A percentile compares a stretch with the other conserved stretches of the same genome.
These are phyloP conservation scores for Trametes gibbosa DNA, from an alignment of 768 basidiomycete species.

Conservation along the genomic window DNA sequence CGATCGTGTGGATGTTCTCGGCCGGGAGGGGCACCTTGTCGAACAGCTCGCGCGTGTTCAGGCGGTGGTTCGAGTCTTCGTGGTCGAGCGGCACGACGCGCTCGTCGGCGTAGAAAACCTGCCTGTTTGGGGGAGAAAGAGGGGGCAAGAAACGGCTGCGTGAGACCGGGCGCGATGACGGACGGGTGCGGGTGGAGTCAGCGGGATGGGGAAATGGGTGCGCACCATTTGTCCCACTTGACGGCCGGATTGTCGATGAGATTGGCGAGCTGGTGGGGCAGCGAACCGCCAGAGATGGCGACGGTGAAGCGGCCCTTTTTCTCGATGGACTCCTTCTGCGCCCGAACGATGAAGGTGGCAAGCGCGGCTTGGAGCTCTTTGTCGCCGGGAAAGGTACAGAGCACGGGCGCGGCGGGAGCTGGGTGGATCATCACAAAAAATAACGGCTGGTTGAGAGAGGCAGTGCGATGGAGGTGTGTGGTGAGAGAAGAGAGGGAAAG, in stretches of 20 bases:
- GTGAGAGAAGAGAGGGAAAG: background rate
- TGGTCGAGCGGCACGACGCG: slow-evolving; percentile 91
- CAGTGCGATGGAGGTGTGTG: background rate
- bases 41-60: slow-evolving; percentile 73
- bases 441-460: background rate
- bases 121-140: too few relatives aligned
- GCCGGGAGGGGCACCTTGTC: slow-evolving; percentile 76
- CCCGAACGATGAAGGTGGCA: slow-evolving; percentile 79
- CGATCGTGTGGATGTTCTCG: slow-evolving; percentile 81
- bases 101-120: slow-evolving; percentile 97
- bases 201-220: slow-evolving; percentile 9
- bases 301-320: slow-evolving; percentile 90
- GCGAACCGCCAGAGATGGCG: slow-evolving; percentile 90
- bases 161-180: background rate
- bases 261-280: slow-evolving; percentile 77
- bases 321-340: slow-evolving; percentile 85
- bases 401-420: slow-evolving; percentile 61
- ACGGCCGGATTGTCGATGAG: slow-evolving; percentile 63
- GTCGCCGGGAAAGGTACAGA: slow-evolving; percentile 65
- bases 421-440: slow-evolving; percentile 8
- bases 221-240: slow-evolving; percentile 93
- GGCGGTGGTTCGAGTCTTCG: slow-evolving; percentile 86
- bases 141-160: background rate
- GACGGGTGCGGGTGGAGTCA: background rate
- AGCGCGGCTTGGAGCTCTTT: slow-evolving; percentile 61